A percentile compares a stretch with the other conserved stretches of the same genome.
Evolutionary conservation across 257 asterid genomes (phyloP).

Genomic region (Primulina huaijiensis): DNA sequence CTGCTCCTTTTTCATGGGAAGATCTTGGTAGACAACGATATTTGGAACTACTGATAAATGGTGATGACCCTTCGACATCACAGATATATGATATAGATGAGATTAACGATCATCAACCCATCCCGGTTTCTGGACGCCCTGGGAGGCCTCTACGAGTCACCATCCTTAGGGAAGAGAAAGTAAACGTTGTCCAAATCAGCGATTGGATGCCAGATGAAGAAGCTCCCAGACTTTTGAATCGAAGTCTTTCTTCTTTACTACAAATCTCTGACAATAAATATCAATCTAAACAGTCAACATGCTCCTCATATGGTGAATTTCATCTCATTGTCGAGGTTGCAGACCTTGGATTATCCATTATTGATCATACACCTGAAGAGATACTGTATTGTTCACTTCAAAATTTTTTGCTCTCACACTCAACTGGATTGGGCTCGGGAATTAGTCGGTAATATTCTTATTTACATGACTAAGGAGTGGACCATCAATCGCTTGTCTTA

Average conservation of each 20-base stretch:
- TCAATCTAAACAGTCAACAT: constrained; percentile 50
- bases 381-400: constrained; percentile 77
- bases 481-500: neutral
- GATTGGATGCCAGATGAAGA: constrained; percentile 86
- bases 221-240: constrained; percentile 35
- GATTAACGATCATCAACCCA: constrained; percentile 78
- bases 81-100: constrained; percentile 82
- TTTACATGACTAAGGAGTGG: constrained; percentile 16
- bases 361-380: constrained; percentile 99
- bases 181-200: constrained; percentile 75
- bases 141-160: constrained; percentile 62
- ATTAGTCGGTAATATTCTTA: constrained; percentile 68
- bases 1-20: constrained; percentile 89
- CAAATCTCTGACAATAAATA: constrained; percentile 42
- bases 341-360: constrained; percentile 88
- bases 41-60: constrained; percentile 77
- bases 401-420: constrained; percentile 80
- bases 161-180: constrained; percentile 80
- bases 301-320: constrained; percentile 63
- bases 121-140: constrained; percentile 58
- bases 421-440: constrained; percentile 94
- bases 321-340: constrained; percentile 86
- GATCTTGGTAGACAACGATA: constrained; percentile 77
- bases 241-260: constrained; percentile 46
- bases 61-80: constrained; percentile 58